Evolutionary conservation across 768 basidiomycete genomes (phyloP), one percentile per base, ranked within the genome.

Genomic region (Cystofilobasidium ferigula): DNA sequence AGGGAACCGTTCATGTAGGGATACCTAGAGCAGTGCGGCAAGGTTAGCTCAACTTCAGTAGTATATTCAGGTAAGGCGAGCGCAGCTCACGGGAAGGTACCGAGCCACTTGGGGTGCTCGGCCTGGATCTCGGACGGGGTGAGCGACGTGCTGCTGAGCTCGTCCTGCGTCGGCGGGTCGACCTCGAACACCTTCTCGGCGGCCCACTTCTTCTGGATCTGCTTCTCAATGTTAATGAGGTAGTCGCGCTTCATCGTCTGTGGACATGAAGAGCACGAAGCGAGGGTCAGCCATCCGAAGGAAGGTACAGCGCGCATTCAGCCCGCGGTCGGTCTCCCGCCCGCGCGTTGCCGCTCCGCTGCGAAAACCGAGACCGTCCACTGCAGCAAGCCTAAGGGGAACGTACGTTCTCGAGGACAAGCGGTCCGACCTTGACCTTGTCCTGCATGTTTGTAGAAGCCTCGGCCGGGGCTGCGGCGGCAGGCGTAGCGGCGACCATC

Each of bases 1-100:
- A 98, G 80, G 71, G 87, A 89, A 53, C 95, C 95, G 73, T 99
- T 99, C 91, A 97, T 98, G 81, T 99, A 99, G 1, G 74, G 71
- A 57, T 68, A 56, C 2, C 65, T 67, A 34, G 14, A 18, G 35
- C 3, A 56, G 16, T 5, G 6, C 8, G 16, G 20, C 6, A 30
- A 2, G 13, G 5, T 7, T n/a, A n/a, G 35, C 18, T 34, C 24
- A 57, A n/a, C 13, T 20, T 6, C 22, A 35, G 14, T 24, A 47
- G 16, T 20, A 58, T 38, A 1, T 12, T 26, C 26, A 42, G 32
- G 42, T 7, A 62, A 38, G 58, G 56, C 54, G 18, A n/a, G 24
- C 3, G 32, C n/a, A 62, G n/a, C 89, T 78, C 81, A 95, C 60
- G 93, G 93, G 77, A 87, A 94, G 78, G 85, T 95, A 62, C 94